These are phyloP conservation scores for Neoboletus brunneissimus DNA, from an alignment of 768 basidiomycete species.

Conservation along the genomic window DNA sequence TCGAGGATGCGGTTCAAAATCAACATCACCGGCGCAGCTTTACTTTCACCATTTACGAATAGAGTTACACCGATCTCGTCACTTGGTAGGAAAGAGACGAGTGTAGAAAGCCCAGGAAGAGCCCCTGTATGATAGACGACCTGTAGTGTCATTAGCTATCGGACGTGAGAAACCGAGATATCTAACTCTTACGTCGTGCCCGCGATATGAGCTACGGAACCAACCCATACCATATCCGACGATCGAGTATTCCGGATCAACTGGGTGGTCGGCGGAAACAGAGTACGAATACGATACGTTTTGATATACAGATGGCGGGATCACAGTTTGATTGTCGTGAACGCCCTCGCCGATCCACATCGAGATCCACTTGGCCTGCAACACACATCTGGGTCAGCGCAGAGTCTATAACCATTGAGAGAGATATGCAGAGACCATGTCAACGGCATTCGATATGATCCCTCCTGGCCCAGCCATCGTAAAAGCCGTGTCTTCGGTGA, in stretches of 20 bases:
- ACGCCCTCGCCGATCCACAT: slow-evolving; percentile 36
- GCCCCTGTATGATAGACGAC: slow-evolving; percentile 34
- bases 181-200: slow-evolving; percentile 36
- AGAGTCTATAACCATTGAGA: neutral
- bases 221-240: slow-evolving; percentile 44
- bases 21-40: slow-evolving; percentile 8
- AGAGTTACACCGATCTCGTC: slow-evolving; percentile 37
- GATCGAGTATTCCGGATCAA: slow-evolving; percentile 26
- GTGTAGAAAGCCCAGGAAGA: slow-evolving; percentile 34
- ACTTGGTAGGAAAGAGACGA: slow-evolving; percentile 33
- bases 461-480: slow-evolving; percentile 41
- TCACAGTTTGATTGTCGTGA: slow-evolving; percentile 29
- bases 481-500: slow-evolving; percentile 24
- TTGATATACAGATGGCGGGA: slow-evolving; percentile 31
- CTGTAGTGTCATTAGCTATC: slow-evolving; percentile 20
- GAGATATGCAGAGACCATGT: slow-evolving; percentile 30
- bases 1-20: slow-evolving; percentile 24
- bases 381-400: neutral
- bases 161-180: neutral
- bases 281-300: slow-evolving; percentile 33
- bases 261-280: slow-evolving; percentile 14
- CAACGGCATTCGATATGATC: slow-evolving; percentile 40
- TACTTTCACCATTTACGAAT: slow-evolving; percentile 32
- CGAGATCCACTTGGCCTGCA: slow-evolving; percentile 40
- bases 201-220: slow-evolving; percentile 37